Base-by-base conservation (phyloP, 257 asterid genomes). In the Solanum phureja region DNA sequence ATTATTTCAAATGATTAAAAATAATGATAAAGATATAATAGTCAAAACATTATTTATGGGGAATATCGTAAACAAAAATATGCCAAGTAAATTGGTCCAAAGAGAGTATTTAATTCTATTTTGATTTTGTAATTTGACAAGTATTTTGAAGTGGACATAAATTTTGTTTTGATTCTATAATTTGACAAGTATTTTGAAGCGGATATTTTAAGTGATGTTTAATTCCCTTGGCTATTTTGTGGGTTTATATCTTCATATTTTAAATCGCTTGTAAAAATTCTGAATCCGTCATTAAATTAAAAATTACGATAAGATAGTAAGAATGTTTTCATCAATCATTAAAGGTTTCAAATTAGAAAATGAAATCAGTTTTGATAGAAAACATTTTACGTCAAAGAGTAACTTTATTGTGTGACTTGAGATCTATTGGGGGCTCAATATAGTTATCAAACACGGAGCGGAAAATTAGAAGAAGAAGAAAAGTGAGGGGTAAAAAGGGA, bases 241-340 rank as follows among this genome's bases (percentile, higher is more conserved):
- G 2, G 3, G 2, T 66, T 11, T 66, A 24, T 8, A 9, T 69
- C 4, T 29, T 69, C 11, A 69, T 69, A 29, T 29, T 29, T 29
- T 16, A 34, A 14, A 1, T 0, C 0, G 4, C 0, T 31, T 1
- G 8, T 29, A 13, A 69, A 56, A 69, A 2, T 1, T 6, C 0
- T 69, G 0, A 31, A 14, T 29, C 0, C 1, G 2, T 0, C n/a
- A 34, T 4, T 29, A 7, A 6, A 9, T 19, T 0, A 16, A 73
- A 73, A 11, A 9, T 19, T 34, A 3, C 11, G 0, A 9, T 73
- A 35, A 5, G 0, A 34, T 2, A 0, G 3, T 18, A 33, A 33
- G 3, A 16, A 72, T 72, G 0, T 23, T 8, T 72, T 5, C 27
- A 73, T 19, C 46, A 34, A 9, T 35, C 5, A 72, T 33, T 18